Percentiles rank a stretch among this genome's conserved stretches.
Evolutionary conservation across 2,329 filamentous ascomycete species (phyloP).

Genomic region (Trichoderma guizhouense): DNA sequence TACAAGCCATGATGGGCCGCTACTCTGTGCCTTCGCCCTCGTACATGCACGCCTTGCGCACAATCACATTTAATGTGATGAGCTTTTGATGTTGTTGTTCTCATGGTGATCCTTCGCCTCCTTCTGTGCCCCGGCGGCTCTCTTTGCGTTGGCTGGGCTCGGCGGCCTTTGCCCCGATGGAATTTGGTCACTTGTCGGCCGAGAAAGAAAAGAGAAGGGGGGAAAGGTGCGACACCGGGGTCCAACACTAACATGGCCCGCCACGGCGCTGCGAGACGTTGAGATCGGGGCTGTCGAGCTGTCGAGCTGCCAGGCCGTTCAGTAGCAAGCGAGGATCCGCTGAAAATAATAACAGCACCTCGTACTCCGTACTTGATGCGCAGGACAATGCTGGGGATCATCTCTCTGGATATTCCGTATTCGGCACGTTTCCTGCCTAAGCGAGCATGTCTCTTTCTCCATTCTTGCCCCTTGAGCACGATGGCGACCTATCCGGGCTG

Average conservation of each 20-base stretch:
- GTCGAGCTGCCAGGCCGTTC: neutral
- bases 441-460: neutral
- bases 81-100: neutral
- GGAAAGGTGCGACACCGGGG: neutral
- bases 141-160: neutral
- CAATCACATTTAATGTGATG: neutral
- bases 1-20: neutral
- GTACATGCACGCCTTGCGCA: neutral
- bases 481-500: neutral
- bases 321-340: slow-evolving; percentile 5
- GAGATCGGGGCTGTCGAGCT: slow-evolving; percentile 5
- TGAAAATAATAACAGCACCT: neutral
- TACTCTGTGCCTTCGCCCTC: neutral
- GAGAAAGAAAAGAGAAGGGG: neutral
- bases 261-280: neutral
- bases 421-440: neutral
- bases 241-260: neutral
- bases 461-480: neutral
- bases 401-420: neutral
- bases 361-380: neutral
- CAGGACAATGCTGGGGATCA: neutral
- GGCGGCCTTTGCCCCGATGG: neutral
- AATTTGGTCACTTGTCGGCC: neutral
- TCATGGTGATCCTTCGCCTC: neutral
- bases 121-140: neutral